Evolutionary conservation across 2,329 filamentous ascomycete genomes (phyloP).

Genomic region (Aspergillus candidus): DNA sequence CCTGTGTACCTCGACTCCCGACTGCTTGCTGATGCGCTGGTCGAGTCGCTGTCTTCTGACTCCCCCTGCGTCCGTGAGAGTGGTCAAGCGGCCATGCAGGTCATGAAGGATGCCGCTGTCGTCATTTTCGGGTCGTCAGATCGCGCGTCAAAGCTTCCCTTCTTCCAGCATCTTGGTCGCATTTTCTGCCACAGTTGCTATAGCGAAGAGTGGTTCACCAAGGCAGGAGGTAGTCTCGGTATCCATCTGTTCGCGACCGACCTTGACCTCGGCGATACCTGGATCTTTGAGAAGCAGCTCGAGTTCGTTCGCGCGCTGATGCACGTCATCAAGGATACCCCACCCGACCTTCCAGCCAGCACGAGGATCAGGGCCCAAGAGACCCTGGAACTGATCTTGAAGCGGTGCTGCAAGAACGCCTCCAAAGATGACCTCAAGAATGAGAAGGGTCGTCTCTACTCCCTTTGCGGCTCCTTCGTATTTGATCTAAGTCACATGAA

Average conservation of each 20-base stretch:
- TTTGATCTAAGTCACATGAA: slow-evolving; percentile 93
- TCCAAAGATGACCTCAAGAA: slow-evolving; percentile 73
- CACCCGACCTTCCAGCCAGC: slow-evolving; percentile 83
- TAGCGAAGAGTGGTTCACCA: slow-evolving; percentile 98
- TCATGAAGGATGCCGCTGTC: slow-evolving; percentile 68
- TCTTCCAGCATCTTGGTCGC: slow-evolving; percentile 77
- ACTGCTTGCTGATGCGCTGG: slow-evolving; percentile 79
- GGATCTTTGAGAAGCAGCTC: slow-evolving; percentile 74
- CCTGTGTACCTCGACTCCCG: slow-evolving; percentile 80
- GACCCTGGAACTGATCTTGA: slow-evolving; percentile 73
- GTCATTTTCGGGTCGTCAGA: slow-evolving; percentile 72
- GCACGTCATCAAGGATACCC: slow-evolving; percentile 98
- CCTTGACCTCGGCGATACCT: slow-evolving; percentile 74
- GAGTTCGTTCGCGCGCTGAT: slow-evolving; percentile 88
- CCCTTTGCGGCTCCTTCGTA: slow-evolving; percentile 78
- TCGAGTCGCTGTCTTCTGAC: slow-evolving; percentile 85
- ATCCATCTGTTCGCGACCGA: slow-evolving; percentile 84
- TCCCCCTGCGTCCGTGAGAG: slow-evolving; percentile 71
- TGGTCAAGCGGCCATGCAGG: slow-evolving; percentile 70
- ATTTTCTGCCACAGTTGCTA: slow-evolving; percentile 93
- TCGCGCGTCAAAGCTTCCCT: slow-evolving; percentile 67
- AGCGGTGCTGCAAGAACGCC: slow-evolving; percentile 69
- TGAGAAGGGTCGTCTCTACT: slow-evolving; percentile 60
- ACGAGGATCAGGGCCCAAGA: slow-evolving; percentile 77
- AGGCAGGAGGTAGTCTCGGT: slow-evolving; percentile 83